Evolutionary conservation across 495 filamentous ascomycete genomes (phyloP), one percentile per base, ranked within the genome.

Genomic region (Annulohypoxylon bovei): DNA sequence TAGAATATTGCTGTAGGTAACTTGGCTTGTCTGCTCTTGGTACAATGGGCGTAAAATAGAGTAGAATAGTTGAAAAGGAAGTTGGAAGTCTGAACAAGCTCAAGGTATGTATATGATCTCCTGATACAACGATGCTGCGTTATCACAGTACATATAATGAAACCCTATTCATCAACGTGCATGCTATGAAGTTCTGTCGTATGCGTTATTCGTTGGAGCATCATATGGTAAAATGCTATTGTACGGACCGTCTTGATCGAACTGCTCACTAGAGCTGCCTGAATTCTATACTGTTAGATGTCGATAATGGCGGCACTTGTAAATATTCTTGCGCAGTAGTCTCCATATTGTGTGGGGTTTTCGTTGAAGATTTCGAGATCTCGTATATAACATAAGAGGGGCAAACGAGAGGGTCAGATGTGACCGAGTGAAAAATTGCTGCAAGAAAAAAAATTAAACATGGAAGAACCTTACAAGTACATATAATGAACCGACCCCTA

Each of bases 261-360:
- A 20, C 2, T 25, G 25, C 8, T 25, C 8, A 61, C 28, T 60
- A 37, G 49, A 28, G 20, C n/a, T 33, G 40, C n/a, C 33, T 8
- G 56, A 37, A 52, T 59, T 68, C 64, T 39, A 46, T 5, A 4
- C 4, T 20, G 40, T 70, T n/a, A 55, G 64, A 68, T 62, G 63
- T 71, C 65, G 65, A 72, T 68, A 68, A 65, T 62, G 61, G 65
- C 65, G 70, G 70, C 65, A 72, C 60, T 37, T 30, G 64, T 49
- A 62, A 72, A 67, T 67, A 54, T 66, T 67, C 67, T 55, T 50
- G 23, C 49, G 54, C 46, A 53, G 20, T n/a, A 4, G 52, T 71
- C 52, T 61, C 54, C 59, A 65, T 72, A 68, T 60, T 64, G 69
- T 64, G 53, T 37, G 30, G 69, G 64, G 58, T 46, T 58, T 67